These are phyloP conservation scores for Dictyophora rubrovolvata DNA, from an alignment of 768 basidiomycete genomes.

Conservation along the genomic window DNA sequence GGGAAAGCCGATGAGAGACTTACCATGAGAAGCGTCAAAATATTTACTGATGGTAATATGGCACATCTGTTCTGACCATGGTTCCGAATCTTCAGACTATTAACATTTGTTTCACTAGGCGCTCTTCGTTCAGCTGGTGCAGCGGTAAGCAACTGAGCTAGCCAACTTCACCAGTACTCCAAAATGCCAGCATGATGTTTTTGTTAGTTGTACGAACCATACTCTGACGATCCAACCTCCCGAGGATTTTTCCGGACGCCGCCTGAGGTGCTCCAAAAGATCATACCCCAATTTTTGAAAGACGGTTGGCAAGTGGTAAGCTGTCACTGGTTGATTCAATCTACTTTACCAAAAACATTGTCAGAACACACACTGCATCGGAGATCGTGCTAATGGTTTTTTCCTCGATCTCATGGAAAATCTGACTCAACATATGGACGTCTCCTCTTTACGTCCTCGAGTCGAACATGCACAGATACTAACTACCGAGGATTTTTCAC, in stretches of 20 bases:
- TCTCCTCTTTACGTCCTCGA: constrained; percentile 52
- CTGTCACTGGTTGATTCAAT: neutral
- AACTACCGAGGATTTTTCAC: constrained; percentile 52
- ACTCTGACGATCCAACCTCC: constrained; percentile 9
- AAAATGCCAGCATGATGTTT: neutral
- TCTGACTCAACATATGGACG: constrained; percentile 33
- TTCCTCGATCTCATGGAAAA: constrained; percentile 78
- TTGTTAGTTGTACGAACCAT: constrained; percentile 6
- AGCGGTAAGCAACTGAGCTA: constrained; percentile 27
- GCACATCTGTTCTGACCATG: neutral
- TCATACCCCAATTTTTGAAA: constrained; percentile 8
- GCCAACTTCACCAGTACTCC: neutral
- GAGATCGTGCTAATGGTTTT: constrained; percentile 78
- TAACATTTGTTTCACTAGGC: constrained; percentile 19
- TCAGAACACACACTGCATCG: constrained; percentile 83
- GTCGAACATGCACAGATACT: constrained; percentile 94
- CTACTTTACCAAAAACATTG: neutral
- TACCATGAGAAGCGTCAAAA: constrained; percentile 59
- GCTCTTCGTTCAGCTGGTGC: constrained; percentile 92
- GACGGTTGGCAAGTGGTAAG: constrained; percentile 13
- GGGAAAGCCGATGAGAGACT: constrained; percentile 41
- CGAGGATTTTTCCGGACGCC: constrained; percentile 9
- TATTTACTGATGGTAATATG: constrained; percentile 52
- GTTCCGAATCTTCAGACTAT: neutral
- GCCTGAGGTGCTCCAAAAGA: constrained; percentile 2